Base-by-base conservation (phyloP, 164 flowering plant species). In the Euptelea pleiosperma region DNA sequence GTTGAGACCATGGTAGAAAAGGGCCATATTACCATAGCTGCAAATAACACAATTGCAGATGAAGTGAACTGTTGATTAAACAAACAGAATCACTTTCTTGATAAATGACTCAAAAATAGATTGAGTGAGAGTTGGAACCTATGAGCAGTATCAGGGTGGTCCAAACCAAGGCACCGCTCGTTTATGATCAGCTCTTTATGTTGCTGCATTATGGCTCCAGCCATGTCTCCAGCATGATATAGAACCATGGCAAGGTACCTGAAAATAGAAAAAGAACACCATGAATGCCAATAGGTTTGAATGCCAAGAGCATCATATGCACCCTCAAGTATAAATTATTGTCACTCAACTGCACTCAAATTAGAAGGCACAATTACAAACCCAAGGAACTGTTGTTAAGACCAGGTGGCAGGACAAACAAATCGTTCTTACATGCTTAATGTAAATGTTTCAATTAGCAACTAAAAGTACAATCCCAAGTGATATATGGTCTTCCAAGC, bases 111-210 rank as follows among this genome's bases (percentile, higher is more conserved):
- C n/a, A 29, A n/a, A 16, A 22, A 22, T 30, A 30, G 2, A 42
- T 21, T 16, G 19, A 30, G 10, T 52, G 43, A 39, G 12, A 65
- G 34, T 22, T 33, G 4, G 31, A 72, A 64, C 99, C 99, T 94
- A 82, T 94, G 99, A 58, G 97, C 99, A 62, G 99, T 94, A 71
- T 94, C 99, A 70, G 99, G 99, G 57, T 94, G 99, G 67, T 94
- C 99, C 63, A 91, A 75, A 39, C 99, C 97, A 69, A 88, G 77
- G 70, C 99, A 94, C 2, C 96, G 86, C 57, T 94, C 99, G 75
- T 94, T 94, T 58, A 94, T 94, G 16, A 94, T 94, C 46, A 94
- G 80, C 75, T 94, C 99, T 73, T 91, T 91, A 69, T 94, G 99
- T 73, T 94, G 99, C 68, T 94, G 97, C 82, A 85, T 80, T 62